These are phyloP conservation scores for Candida nemodendra DNA, from an alignment of 805 yeast genomes.

Conservation along the genomic window DNA sequence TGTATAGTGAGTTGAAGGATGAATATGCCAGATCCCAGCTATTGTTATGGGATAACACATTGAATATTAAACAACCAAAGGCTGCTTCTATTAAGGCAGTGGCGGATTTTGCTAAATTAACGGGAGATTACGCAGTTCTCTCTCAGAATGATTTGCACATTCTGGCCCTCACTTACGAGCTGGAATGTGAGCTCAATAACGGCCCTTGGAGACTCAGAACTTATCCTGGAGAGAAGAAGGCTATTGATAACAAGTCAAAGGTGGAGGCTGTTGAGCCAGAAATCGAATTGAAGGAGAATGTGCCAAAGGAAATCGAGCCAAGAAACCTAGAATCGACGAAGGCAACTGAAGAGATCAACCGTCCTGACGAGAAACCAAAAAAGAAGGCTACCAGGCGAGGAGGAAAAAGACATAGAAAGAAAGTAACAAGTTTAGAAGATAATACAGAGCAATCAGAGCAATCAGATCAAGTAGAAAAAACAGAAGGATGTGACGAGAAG, in stretches of 20 bases:
- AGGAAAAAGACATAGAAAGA: slow-evolving; percentile 62
- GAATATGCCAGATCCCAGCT: slow-evolving; percentile 79
- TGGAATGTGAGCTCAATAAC: slow-evolving; percentile 67
- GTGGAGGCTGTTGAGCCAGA: slow-evolving; percentile 20
- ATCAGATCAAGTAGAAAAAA: slow-evolving; percentile 9
- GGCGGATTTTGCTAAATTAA: slow-evolving; percentile 71
- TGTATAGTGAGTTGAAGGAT: slow-evolving; percentile 80
- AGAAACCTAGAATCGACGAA: slow-evolving; percentile 9
- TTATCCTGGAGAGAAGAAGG: slow-evolving; percentile 62
- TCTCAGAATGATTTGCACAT: slow-evolving; percentile 91
- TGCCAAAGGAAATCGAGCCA: slow-evolving; percentile 7
- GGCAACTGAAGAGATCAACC: slow-evolving; percentile 7
- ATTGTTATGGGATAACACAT: slow-evolving; percentile 71
- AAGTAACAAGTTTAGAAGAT: slow-evolving; percentile 22
- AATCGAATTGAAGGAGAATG: slow-evolving; percentile 7
- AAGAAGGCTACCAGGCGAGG: slow-evolving; percentile 59
- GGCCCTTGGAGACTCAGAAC: slow-evolving; percentile 73
- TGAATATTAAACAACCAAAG: slow-evolving; percentile 76
- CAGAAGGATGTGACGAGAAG: slow-evolving; percentile 1
- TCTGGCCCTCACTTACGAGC: slow-evolving; percentile 85
- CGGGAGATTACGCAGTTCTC: slow-evolving; percentile 89
- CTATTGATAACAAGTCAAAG: slow-evolving; percentile 21
- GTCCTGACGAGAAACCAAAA: slow-evolving; percentile 17
- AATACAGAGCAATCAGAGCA: neutral
- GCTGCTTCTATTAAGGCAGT: slow-evolving; percentile 62